phyloP scores from a whole-genome alignment of 331 rosid species.

The Acacia concinna region DNA sequence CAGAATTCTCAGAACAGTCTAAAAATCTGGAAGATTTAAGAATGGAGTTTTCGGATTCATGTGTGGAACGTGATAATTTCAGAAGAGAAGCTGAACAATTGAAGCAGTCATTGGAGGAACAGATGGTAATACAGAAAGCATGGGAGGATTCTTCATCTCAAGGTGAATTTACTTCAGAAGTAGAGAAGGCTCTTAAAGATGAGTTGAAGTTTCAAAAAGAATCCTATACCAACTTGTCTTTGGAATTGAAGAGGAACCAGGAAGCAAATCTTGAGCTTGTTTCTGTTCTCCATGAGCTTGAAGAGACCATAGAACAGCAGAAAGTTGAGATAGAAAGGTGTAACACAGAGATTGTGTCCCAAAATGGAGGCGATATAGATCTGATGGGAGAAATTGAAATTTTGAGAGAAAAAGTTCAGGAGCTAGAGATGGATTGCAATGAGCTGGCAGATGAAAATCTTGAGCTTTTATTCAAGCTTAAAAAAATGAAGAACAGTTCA shows the following conservation, averaged over 20 bases:
- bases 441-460: constrained; percentile 96
- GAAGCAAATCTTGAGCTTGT: constrained; percentile 67
- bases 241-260: constrained; percentile 72
- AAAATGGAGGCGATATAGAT: constrained; percentile 46
- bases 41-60: constrained; percentile 57
- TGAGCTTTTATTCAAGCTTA: constrained; percentile 79
- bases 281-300: constrained; percentile 69
- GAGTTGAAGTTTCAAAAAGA: constrained; percentile 81
- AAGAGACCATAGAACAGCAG: constrained; percentile 56
- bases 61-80: constrained; percentile 64
- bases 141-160: constrained; percentile 48
- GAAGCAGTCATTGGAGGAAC: constrained; percentile 43
- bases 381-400: constrained; percentile 56
- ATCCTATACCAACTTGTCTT: constrained; percentile 63
- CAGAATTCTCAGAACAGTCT: constrained; percentile 66
- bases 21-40: constrained; percentile 48
- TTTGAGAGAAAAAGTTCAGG: constrained; percentile 74
- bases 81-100: constrained; percentile 63
- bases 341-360: constrained; percentile 39
- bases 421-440: constrained; percentile 88
- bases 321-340: constrained; percentile 46
- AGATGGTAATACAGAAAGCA: constrained; percentile 42
- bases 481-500: constrained; percentile 52
- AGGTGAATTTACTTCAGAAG: constrained; percentile 43
- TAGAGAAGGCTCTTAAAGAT: constrained; percentile 58